Evolutionary conservation across 306 rosid species (phyloP), one percentile per base, ranked within the genome.

Genomic region (Glycine tomentella): DNA sequence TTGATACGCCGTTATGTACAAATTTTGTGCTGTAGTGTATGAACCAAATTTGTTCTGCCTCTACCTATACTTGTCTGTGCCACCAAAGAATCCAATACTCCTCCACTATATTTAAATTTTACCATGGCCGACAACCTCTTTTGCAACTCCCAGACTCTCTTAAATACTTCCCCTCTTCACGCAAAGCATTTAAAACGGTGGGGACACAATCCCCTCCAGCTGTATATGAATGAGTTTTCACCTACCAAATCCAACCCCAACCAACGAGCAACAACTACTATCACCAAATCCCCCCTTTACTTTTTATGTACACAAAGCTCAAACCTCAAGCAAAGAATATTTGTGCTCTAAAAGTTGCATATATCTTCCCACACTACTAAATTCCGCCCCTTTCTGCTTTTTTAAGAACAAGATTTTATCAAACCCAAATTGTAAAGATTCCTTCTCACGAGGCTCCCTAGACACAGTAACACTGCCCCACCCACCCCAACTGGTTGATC

Each of bases 401-500:
- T 89, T 81, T 55, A 93, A 82, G 93, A 95, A 81, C 89, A 92
- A 12, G 98, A 93, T 87, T 92, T 86, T 85, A 95, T 95, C 67
- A 91, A 86, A 16, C 99, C 97, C 89, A 95, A 90, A 85, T 90
- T 95, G 93, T 89, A 91, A 0, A 95, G 97, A 88, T 95, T 95
- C 96, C 93, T 91, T 77, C 91, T 91, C 86, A 95, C 89, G 48
- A 95, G 67, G 98, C 97, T 90, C 71, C 99, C 97, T 8, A 95
- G 92, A 44, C 96, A 90, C 14, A 95, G 84, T 83, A 95, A 63
- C 77, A 93, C 96, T 25, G 99, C 88, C 88, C 98, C 98, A 72
- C 99, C 98, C 61, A 87, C 95, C 73, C 97, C 94, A 56, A 83
- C 92, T 7, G 89, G 73, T 53, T 85, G 87, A 63, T 90, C 96